Conservation (phyloP, 805 yeast species). For the Wickerhamomyces ciferrii region DNA sequence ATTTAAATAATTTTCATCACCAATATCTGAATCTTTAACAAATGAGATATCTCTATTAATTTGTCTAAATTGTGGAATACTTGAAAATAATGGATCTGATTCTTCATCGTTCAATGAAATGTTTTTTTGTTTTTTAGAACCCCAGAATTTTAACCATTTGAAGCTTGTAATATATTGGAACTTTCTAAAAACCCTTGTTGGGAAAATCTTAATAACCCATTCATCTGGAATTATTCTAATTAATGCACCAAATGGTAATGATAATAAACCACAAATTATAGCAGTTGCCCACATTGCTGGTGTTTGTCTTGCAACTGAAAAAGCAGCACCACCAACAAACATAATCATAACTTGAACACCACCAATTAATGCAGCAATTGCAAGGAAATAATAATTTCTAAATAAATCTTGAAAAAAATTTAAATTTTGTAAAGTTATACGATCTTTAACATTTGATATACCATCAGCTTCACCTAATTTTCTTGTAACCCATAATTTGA, state of each 20-base stretch:
- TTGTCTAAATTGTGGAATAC: constrained; percentile 26
- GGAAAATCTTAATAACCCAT: constrained; percentile 64
- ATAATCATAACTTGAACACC: constrained; percentile 85
- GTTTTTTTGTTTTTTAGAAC: constrained; percentile 5
- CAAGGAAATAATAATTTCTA: constrained; percentile 78
- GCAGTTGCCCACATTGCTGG: constrained; percentile 90
- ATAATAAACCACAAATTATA: constrained; percentile 68
- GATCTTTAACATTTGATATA: constrained; percentile 45
- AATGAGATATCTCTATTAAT: constrained; percentile 25
- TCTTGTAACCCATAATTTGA: constrained; percentile 86
- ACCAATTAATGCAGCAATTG: constrained; percentile 68
- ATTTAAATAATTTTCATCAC: constrained; percentile 9
- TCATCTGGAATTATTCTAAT: constrained; percentile 81
- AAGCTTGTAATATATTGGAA: constrained; percentile 15
- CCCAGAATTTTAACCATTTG: constrained; percentile 9
- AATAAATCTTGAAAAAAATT: constrained; percentile 80
- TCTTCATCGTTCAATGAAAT: constrained; percentile 8
- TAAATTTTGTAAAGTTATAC: constrained; percentile 60
- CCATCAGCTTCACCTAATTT: constrained; percentile 86
- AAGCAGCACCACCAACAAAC: constrained; percentile 97
- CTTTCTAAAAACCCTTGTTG: constrained; percentile 34
- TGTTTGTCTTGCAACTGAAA: constrained; percentile 74
- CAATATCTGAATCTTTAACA: constrained; percentile 17
- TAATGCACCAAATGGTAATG: constrained; percentile 75
- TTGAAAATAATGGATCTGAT: constrained; percentile 14